Base-by-base conservation (phyloP, 2,329 filamentous ascomycete species). In the Ceratocystis ficicola region DNA sequence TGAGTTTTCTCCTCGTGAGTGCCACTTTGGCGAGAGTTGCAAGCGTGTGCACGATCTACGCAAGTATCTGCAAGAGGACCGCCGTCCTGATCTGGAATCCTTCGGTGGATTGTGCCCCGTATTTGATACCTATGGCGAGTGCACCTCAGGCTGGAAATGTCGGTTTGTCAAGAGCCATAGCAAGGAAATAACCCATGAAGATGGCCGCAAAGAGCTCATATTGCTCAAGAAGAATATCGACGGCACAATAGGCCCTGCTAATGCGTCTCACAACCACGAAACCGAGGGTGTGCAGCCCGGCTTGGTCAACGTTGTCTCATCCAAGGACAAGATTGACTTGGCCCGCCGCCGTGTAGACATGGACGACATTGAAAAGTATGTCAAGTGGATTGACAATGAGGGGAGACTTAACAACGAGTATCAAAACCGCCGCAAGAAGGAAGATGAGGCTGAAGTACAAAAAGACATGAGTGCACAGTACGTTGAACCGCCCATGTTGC, bases 101-200 rank as follows among this genome's bases (percentile, higher is more conserved):
- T 87, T 95, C 71, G 81, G 80, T 52, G 88, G 89, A 5, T 80
- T 87, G 68, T 99, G 94, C 72, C 93, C 92, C 0, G 82, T 95
- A 7, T 96, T 85, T 74, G 86, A 89, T 70, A 79, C 80, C 17
- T 83, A 87, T 69, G 92, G 92, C 12, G 84, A 80, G 68, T 99
- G 94, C 71, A 81, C 83, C 62, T 84, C 87, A 15, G 94, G 94
- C 5, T 99, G 93, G 92, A 95, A 93, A 74, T 99, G 94, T 74
- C 87, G 93, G 25, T 95, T 96, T 72, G 88, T 90, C 44, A 83
- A 83, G 69, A 95, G 90, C 69, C 94, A 99, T 76, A 94, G 90
- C 71, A 81, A 86, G 69, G 93, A 97, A 76, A 76, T 89, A 28
- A 84, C 88, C 69, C 84, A 80, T 22, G 85, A 86, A 65, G 92